Evolutionary conservation across 2,329 filamentous ascomycete genomes (phyloP).

Genomic region (Ceratocystis huliohia): DNA sequence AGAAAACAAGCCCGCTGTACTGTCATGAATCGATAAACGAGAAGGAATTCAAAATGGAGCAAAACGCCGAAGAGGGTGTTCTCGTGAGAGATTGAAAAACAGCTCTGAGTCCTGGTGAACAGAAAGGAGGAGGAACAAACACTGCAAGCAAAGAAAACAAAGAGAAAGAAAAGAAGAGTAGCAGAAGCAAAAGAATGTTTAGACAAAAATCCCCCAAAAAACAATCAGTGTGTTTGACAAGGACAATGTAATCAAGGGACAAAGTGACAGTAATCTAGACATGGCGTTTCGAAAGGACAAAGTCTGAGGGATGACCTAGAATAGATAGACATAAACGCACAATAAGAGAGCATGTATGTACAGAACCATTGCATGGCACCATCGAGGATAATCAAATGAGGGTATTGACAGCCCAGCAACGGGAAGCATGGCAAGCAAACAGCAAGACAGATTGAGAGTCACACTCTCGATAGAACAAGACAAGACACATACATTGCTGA

Average conservation of each 20-base stretch:
- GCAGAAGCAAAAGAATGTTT: neutral
- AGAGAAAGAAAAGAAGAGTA: neutral
- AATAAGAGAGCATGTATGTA: too few relatives aligned
- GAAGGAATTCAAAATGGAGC: conserved; percentile 3
- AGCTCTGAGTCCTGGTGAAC: neutral
- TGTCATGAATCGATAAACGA: conserved; percentile 7
- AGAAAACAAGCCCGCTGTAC: neutral
- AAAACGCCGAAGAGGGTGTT: neutral
- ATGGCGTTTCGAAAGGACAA: too few relatives aligned
- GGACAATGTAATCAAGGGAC: too few relatives aligned
- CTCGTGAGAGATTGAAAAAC: conserved; percentile 6
- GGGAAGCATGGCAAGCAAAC: conserved; percentile 7
- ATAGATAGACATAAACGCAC: too few relatives aligned
- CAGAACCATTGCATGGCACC: too few relatives aligned
- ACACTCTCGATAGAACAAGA: neutral
- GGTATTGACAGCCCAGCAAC: neutral
- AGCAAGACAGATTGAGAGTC: conserved; percentile 2
- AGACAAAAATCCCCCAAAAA: neutral
- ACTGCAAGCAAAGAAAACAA: neutral
- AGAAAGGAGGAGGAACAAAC: neutral
- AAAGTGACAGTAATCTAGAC: too few relatives aligned
- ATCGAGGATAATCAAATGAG: neutral
- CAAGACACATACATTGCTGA: neutral
- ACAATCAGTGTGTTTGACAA: neutral
- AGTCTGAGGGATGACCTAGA: too few relatives aligned